Conservation (phyloP, 768 basidiomycete genomes). For the Megacollybia marginata region DNA sequence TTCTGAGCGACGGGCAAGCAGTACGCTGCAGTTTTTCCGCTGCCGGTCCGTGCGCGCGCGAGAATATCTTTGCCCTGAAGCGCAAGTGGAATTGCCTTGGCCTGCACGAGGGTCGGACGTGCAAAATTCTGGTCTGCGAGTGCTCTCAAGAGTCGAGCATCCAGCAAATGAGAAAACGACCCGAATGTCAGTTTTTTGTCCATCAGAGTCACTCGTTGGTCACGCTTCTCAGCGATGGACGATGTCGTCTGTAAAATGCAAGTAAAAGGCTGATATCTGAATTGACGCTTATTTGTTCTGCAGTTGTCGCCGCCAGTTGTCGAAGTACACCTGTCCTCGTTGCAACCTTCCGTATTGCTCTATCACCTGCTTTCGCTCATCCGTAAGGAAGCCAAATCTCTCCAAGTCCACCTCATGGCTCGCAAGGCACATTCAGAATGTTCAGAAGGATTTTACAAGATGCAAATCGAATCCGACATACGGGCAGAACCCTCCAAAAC, state of each 20-base stretch:
- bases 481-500: constrained; percentile 46
- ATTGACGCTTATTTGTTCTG: background rate
- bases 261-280: constrained; percentile 10
- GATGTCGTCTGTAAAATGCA: constrained; percentile 37
- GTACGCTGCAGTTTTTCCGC: constrained; percentile 96
- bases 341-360: constrained; percentile 84
- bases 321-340: constrained; percentile 74
- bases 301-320: constrained; percentile 70
- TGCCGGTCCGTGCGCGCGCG: constrained; percentile 90
- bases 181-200: constrained; percentile 45
- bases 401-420: background rate
- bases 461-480: constrained; percentile 62
- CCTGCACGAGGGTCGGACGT: constrained; percentile 87
- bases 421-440: constrained; percentile 56
- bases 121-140: constrained; percentile 88
- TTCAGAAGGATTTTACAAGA: constrained; percentile 78
- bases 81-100: constrained; percentile 86
- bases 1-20: constrained; percentile 88
- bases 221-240: background rate
- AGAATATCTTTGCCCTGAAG: constrained; percentile 87
- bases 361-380: constrained; percentile 68
- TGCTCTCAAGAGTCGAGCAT: constrained; percentile 78
- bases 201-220: constrained; percentile 18
- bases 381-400: constrained; percentile 32
- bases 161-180: constrained; percentile 71